Evolutionary conservation across 2,329 filamentous ascomycete genomes (phyloP).

Genomic region (Chrysoporthe austroafricana): DNA sequence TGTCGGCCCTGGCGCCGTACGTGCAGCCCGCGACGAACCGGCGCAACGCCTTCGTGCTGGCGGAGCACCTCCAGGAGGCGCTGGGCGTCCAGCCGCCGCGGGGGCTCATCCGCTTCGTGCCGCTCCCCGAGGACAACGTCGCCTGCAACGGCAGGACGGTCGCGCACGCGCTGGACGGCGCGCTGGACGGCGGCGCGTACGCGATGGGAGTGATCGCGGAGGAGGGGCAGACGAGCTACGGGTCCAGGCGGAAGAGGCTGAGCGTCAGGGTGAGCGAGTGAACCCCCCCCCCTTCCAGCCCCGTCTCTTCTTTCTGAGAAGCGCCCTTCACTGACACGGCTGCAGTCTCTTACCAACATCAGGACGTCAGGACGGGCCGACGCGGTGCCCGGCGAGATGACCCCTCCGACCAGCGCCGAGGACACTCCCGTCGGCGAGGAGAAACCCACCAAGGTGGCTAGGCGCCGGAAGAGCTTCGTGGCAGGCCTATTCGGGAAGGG

Average conservation of each 20-base stretch:
- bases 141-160: constrained; percentile 74
- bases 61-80: constrained; percentile 73
- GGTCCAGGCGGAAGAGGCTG: constrained; percentile 37
- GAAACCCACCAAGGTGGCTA: constrained; percentile 37
- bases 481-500: constrained; percentile 46
- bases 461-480: constrained; percentile 52
- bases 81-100: constrained; percentile 68
- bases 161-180: constrained; percentile 66
- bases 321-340: constrained; percentile 28
- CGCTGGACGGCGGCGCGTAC: constrained; percentile 42
- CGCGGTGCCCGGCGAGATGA: constrained; percentile 20
- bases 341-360: constrained; percentile 39
- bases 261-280: constrained; percentile 40
- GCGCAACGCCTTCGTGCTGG: constrained; percentile 77
- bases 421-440: constrained; percentile 21
- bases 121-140: constrained; percentile 71
- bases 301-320: not conserved
- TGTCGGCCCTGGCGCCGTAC: constrained; percentile 70
- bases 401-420: constrained; percentile 30
- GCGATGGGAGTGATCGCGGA: constrained; percentile 33
- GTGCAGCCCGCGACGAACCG: constrained; percentile 78
- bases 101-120: constrained; percentile 73
- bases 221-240: constrained; percentile 20
- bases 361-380: constrained; percentile 33
- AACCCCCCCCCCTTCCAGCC: no score